Base-by-base conservation (phyloP, 768 basidiomycete genomes). In the Hygrophorus pudorinus region DNA sequence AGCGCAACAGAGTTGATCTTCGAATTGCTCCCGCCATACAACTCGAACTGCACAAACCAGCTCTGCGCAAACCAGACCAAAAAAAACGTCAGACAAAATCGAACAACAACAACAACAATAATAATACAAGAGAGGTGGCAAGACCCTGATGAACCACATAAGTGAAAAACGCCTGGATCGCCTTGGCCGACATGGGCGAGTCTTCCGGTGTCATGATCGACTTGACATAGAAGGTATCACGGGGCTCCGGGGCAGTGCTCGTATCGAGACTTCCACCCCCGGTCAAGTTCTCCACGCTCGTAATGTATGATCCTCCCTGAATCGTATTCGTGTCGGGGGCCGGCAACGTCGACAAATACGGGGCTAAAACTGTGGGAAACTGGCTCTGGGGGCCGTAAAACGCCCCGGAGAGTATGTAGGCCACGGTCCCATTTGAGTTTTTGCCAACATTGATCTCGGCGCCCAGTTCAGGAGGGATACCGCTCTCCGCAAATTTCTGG, bases 21-120 rank as follows among this genome's bases (percentile, higher is more conserved):
- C 4, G 73, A 75, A 44, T 68, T 67, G 2, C 55, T 51, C 7
- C 73, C 72, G 16, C 70, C 71, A 31, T 65, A 72, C 0, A 71
- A 51, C 18, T 68, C 72, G 4, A 71, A 48, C 51, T 70, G 58
- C 1, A 66, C 62, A 41, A 61, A 61, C 65, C 65, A 66, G 9
- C 52, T 42, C 65, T 66, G 44, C 6, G 24, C 24, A 36, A 29
- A n/a, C n/a, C n/a, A n/a, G n/a, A n/a, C n/a, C n/a, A n/a, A 54
- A 53, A 50, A 59, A 5, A 34, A 52, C 55, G 53, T 45, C 8
- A 24, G 24, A 24, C 24, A 24, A 24, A 3, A 7, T 7, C 24
- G 24, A 24, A 7, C 3, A 24, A 24, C 7, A 3, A 3, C 24
- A 24, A 7, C 3, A 24, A 7, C 24, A 24, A 3, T n/a, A n/a